Conservation (phyloP, 495 filamentous ascomycete genomes). For the Glarea lozoyensis region DNA sequence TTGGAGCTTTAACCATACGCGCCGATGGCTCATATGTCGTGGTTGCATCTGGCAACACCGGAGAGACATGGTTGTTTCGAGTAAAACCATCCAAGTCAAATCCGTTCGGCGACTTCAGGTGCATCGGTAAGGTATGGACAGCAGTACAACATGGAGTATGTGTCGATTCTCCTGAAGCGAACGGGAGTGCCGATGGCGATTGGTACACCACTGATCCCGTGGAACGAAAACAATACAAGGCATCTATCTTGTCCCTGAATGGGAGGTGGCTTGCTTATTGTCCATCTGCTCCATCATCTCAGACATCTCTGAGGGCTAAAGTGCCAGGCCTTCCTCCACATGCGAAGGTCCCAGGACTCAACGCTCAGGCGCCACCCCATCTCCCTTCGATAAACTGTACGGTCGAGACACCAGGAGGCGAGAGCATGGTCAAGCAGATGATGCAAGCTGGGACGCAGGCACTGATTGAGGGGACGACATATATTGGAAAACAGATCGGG, state of each 20-base stretch:
- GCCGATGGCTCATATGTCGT: slow-evolving; percentile 58
- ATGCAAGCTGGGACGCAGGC: slow-evolving; percentile 85
- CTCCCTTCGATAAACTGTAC: slow-evolving; percentile 65
- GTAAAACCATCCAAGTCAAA: slow-evolving; percentile 26
- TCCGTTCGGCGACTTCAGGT: slow-evolving; percentile 41
- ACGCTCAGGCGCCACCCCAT: slow-evolving; percentile 62
- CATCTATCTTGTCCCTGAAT: slow-evolving; percentile 61
- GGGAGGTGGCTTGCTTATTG: slow-evolving; percentile 81
- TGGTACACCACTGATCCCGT: slow-evolving; percentile 32
- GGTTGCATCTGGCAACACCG: slow-evolving; percentile 70
- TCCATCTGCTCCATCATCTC: slow-evolving; percentile 62
- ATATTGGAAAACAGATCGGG: slow-evolving; percentile 59
- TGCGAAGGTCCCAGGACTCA: slow-evolving; percentile 46
- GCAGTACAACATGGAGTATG: slow-evolving; percentile 47
- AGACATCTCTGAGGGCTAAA: slow-evolving; percentile 56
- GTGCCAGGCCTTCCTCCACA: slow-evolving; percentile 26
- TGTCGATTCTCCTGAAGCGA: slow-evolving; percentile 29
- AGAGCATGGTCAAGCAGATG: slow-evolving; percentile 75
- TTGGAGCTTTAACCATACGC: slow-evolving; percentile 62
- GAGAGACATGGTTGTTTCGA: slow-evolving; percentile 74
- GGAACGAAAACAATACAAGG: slow-evolving; percentile 30
- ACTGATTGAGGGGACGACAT: slow-evolving; percentile 77
- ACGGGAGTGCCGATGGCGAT: slow-evolving; percentile 44
- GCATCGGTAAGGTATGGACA: slow-evolving; percentile 81
- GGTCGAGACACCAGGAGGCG: slow-evolving; percentile 69